These are phyloP conservation scores for Aspergillus tubingensis DNA, from an alignment of 2,329 filamentous ascomycete genomes.

Conservation along the genomic window DNA sequence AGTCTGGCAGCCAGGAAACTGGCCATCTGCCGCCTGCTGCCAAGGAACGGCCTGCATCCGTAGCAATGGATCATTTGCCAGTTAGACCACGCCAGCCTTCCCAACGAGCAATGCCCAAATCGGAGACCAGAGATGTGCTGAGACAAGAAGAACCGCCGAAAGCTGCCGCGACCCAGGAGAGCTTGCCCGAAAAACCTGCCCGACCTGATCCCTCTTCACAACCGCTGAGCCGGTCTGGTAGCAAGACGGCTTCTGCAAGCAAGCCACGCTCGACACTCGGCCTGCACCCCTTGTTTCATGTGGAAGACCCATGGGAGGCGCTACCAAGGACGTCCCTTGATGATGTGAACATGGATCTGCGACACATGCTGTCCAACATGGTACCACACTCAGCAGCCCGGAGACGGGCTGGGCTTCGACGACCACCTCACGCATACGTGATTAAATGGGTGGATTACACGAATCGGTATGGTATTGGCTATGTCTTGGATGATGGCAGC, in stretches of 20 bases:
- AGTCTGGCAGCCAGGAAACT: slow-evolving; percentile 31
- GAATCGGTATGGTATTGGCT: slow-evolving; percentile 54
- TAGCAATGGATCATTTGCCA: slow-evolving; percentile 23
- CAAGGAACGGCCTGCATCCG: slow-evolving; percentile 27
- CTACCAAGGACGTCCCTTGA: slow-evolving; percentile 42
- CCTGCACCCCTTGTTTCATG: slow-evolving; percentile 40
- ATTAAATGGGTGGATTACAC: slow-evolving; percentile 58
- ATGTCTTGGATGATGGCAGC: slow-evolving; percentile 53
- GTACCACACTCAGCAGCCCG: slow-evolving; percentile 34
- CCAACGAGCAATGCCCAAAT: slow-evolving; percentile 7
- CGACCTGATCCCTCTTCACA: slow-evolving; percentile 20
- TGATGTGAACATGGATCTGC: slow-evolving; percentile 43
- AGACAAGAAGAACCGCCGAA: slow-evolving; percentile 3
- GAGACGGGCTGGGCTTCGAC: slow-evolving; percentile 31
- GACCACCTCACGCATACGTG: slow-evolving; percentile 47
- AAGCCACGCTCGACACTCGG: slow-evolving; percentile 41
- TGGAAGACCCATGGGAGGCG: slow-evolving; percentile 39
- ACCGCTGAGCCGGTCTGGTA: slow-evolving; percentile 28
- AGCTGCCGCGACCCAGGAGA: neutral
- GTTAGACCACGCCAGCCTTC: slow-evolving; percentile 17
- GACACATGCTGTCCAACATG: slow-evolving; percentile 41
- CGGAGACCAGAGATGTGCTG: slow-evolving; percentile 5
- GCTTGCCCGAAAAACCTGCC: slow-evolving; percentile 6
- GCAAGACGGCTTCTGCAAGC: slow-evolving; percentile 27
- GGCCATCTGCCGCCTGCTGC: slow-evolving; percentile 11